A percentile compares a stretch with the other conserved stretches of the same genome.
phyloP scores from a whole-genome alignment of 1,284 basidiomycete species.

The Cryptococcus hybrid region DNA sequence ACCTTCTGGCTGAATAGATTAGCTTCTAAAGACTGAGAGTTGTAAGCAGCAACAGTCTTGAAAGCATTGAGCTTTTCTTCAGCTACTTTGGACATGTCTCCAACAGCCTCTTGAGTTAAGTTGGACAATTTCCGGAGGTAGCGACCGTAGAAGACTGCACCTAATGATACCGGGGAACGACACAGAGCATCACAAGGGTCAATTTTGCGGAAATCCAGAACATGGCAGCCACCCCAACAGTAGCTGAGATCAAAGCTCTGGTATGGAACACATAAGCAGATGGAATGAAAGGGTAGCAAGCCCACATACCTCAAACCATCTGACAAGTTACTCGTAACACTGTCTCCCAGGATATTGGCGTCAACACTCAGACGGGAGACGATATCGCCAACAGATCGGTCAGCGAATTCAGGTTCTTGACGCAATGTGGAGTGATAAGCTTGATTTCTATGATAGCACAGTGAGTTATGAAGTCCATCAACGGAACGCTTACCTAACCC shows the following conservation, averaged over 20 bases:
- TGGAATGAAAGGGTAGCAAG: background rate
- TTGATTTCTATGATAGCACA: constrained; percentile 53
- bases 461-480: background rate
- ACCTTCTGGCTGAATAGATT: constrained; percentile 58
- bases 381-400: constrained; percentile 91
- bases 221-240: constrained; percentile 94
- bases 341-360: constrained; percentile 92
- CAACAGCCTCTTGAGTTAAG: constrained; percentile 88
- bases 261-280: constrained; percentile 65
- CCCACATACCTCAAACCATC: constrained; percentile 68
- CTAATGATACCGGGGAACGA: constrained; percentile 77
- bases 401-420: constrained; percentile 91
- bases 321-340: constrained; percentile 85
- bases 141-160: constrained; percentile 79
- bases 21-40: constrained; percentile 68
- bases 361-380: constrained; percentile 88
- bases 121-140: constrained; percentile 91
- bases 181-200: constrained; percentile 86
- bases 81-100: constrained; percentile 90
- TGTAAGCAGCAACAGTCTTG: constrained; percentile 90
- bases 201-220: constrained; percentile 89
- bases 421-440: constrained; percentile 77
- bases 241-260: constrained; percentile 76
- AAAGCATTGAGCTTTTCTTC: constrained; percentile 91
- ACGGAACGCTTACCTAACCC: constrained; percentile 59